These are phyloP conservation scores for Solanum chacoense DNA, from an alignment of 305 asterid genomes.

Conservation along the genomic window DNA sequence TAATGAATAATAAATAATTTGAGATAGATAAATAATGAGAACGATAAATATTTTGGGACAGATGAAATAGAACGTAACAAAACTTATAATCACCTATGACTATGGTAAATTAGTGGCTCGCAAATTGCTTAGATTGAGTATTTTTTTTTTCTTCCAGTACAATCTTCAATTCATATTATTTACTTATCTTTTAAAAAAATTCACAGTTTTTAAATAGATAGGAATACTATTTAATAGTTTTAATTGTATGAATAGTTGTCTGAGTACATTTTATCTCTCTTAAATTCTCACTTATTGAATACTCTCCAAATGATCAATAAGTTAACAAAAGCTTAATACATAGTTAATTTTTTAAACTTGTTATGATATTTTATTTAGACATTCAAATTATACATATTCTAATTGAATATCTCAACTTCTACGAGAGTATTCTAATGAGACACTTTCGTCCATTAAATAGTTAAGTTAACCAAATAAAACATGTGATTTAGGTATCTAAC, in stretches of 20 bases:
- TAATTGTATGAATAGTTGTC: background rate
- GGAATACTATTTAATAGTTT: background rate
- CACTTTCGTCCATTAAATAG: background rate
- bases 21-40: background rate
- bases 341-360: background rate
- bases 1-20: too few species aligned
- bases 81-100: background rate
- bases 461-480: background rate
- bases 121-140: background rate
- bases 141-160: background rate
- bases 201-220: background rate
- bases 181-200: background rate
- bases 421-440: background rate
- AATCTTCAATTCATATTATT: too few species aligned
- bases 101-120: background rate
- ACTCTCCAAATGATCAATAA: background rate
- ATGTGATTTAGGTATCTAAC: background rate
- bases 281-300: background rate
- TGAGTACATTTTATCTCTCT: background rate
- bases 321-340: background rate
- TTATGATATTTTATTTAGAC: background rate
- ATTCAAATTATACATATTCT: background rate
- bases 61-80: background rate
- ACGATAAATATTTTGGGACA: background rate
- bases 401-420: background rate